Evolutionary conservation across 2,329 filamentous ascomycete species (phyloP).

Genomic region (Xylaria sp.): DNA sequence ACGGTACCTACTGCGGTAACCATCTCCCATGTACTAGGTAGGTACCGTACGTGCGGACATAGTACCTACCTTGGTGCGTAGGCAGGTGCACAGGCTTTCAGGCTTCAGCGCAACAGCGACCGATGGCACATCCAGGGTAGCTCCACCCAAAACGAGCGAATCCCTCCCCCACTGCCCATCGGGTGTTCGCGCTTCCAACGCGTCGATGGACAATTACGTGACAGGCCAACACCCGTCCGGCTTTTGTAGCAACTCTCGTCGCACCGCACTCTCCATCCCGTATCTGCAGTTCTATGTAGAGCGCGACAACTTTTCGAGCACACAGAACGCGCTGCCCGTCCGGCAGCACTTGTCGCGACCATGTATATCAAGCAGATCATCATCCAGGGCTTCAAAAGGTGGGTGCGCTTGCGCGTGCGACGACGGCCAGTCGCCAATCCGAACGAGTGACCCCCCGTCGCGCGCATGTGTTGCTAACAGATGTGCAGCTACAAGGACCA

Average conservation of each 20-base stretch:
- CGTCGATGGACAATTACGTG: slow-evolving; percentile 39
- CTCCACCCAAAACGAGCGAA: slow-evolving; percentile 12
- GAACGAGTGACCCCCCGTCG: slow-evolving; percentile 23
- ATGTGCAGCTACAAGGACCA: slow-evolving; percentile 92
- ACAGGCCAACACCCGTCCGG: slow-evolving; percentile 27
- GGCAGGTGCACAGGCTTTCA: too few relatives aligned
- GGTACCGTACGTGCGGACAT: too few relatives aligned
- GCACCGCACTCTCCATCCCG: slow-evolving; percentile 22
- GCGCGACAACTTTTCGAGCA: slow-evolving; percentile 36
- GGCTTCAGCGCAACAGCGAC: not conserved
- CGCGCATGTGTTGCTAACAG: slow-evolving; percentile 32
- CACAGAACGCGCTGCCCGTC: slow-evolving; percentile 41
- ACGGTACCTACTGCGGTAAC: not conserved
- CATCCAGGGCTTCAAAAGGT: slow-evolving; percentile 99
- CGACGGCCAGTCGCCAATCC: not conserved
- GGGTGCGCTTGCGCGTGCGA: slow-evolving; percentile 36
- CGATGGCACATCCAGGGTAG: not conserved
- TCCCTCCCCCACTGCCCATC: slow-evolving; percentile 25
- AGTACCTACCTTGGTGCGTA: too few relatives aligned
- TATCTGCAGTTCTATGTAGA: slow-evolving; percentile 11
- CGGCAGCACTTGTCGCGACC: slow-evolving; percentile 46
- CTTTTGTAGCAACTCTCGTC: slow-evolving; percentile 23
- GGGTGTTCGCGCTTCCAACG: slow-evolving; percentile 34
- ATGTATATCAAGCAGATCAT: slow-evolving; percentile 99
- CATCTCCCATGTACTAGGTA: too few relatives aligned